Percentiles rank a stretch among this genome's conserved stretches.
phyloP scores from a whole-genome alignment of 1,284 basidiomycete genomes.

The Boletus semigastroideus region DNA sequence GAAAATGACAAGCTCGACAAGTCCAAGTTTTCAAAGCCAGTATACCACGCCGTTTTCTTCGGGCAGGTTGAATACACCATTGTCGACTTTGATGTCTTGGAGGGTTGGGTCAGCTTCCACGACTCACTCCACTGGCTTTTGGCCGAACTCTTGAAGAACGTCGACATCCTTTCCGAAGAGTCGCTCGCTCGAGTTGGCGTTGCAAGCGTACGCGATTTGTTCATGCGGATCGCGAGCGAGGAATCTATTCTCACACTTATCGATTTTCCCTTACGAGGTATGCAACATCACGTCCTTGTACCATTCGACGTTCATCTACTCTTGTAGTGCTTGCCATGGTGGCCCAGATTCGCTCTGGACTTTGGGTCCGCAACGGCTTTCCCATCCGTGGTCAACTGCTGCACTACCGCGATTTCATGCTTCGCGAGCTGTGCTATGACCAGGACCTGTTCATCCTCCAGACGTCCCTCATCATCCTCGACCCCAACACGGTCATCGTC shows the following conservation, averaged over 20 bases:
- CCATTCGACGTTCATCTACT: not conserved
- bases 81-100: constrained; percentile 75
- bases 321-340: constrained; percentile 81
- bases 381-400: constrained; percentile 94
- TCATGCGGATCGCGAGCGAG: constrained; percentile 59
- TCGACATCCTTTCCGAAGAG: constrained; percentile 59
- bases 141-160: constrained; percentile 87
- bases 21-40: constrained; percentile 58
- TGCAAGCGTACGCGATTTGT: constrained; percentile 57
- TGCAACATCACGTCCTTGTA: constrained; percentile 19
- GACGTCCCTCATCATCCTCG: constrained; percentile 75
- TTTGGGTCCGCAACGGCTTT: constrained; percentile 98
- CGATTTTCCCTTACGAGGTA: constrained; percentile 86
- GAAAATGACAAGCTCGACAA: constrained; percentile 65
- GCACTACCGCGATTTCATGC: constrained; percentile 95
- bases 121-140: constrained; percentile 93
- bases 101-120: constrained; percentile 91
- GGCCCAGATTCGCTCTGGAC: constrained; percentile 91
- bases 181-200: constrained; percentile 53
- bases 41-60: constrained; percentile 66
- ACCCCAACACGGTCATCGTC: constrained; percentile 80
- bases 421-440: constrained; percentile 95
- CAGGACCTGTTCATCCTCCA: constrained; percentile 95
- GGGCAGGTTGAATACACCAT: constrained; percentile 59
- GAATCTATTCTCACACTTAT: constrained; percentile 69